phyloP scores from a whole-genome alignment of 192 early-diverging fungal genomes.

The Martensiomyces pterosporus region DNA sequence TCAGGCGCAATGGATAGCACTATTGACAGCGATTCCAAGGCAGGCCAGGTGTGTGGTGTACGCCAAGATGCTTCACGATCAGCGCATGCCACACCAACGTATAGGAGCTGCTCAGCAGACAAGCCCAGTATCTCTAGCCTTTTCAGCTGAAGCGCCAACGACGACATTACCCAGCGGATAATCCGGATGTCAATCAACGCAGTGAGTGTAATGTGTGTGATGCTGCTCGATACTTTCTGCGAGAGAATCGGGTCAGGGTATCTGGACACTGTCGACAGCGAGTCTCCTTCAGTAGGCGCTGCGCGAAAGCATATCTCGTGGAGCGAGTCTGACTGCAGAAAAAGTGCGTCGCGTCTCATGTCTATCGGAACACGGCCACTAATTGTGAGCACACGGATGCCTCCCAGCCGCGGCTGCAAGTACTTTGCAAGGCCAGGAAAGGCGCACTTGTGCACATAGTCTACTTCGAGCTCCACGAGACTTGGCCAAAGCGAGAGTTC shows the following conservation, averaged over 20 bases:
- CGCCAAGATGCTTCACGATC: not conserved
- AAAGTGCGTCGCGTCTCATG: slow-evolving; percentile 34
- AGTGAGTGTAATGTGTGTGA: slow-evolving; percentile 22
- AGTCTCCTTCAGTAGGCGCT: slow-evolving; percentile 23
- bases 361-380: slow-evolving; percentile 41
- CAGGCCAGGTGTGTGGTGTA: not conserved
- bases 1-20: slow-evolving; percentile 3
- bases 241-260: slow-evolving; percentile 24
- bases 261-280: slow-evolving; percentile 18
- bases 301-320: slow-evolving; percentile 25
- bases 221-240: not conserved
- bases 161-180: slow-evolving; percentile 14
- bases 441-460: slow-evolving; percentile 43
- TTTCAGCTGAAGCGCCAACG: slow-evolving; percentile 3
- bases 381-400: slow-evolving; percentile 21
- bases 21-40: slow-evolving; percentile 10
- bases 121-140: slow-evolving; percentile 26
- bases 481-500: slow-evolving; percentile 24
- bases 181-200: slow-evolving; percentile 36
- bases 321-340: slow-evolving; percentile 13
- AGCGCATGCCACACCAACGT: slow-evolving; percentile 9
- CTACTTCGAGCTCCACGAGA: slow-evolving; percentile 34
- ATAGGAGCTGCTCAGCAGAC: slow-evolving; percentile 15
- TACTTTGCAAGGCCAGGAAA: slow-evolving; percentile 43
- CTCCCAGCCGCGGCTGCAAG: slow-evolving; percentile 32